phyloP scores from a whole-genome alignment of 225 moss, liverwort and hornwort species.

The Climacium dendroides region DNA sequence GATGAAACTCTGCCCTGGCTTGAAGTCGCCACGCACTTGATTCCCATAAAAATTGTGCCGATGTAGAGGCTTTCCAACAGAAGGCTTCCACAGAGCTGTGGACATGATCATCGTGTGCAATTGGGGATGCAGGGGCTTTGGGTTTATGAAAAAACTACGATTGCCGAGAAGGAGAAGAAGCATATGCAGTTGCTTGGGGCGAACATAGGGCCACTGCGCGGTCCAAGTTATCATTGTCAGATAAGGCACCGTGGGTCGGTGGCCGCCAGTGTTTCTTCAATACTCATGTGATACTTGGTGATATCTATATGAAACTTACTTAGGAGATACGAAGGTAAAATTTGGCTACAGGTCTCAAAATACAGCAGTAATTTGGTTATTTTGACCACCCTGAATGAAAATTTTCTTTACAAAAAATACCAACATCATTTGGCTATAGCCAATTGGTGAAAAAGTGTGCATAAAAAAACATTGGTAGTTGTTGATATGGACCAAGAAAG shows the following conservation, averaged over 20 bases:
- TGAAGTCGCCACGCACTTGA: neutral
- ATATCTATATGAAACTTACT: too few relatives aligned
- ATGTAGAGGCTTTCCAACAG: neutral
- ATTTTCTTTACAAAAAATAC: too few relatives aligned
- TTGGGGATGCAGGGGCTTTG: neutral
- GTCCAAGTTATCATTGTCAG: neutral
- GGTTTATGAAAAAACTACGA: neutral
- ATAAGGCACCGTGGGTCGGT: constrained; percentile 1
- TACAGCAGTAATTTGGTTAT: too few relatives aligned
- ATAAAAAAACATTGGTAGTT: too few relatives aligned
- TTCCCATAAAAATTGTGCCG: neutral
- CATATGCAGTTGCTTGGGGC: neutral
- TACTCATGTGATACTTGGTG: too few relatives aligned
- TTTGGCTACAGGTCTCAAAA: too few relatives aligned
- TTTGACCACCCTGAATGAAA: too few relatives aligned
- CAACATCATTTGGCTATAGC: too few relatives aligned
- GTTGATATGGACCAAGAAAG: neutral
- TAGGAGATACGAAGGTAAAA: too few relatives aligned
- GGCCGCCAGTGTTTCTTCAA: too few relatives aligned
- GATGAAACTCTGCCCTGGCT: neutral
- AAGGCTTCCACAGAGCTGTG: neutral
- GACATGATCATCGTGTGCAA: constrained; percentile 7
- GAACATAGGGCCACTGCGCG: neutral
- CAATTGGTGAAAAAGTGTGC: too few relatives aligned
- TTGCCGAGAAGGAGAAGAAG: neutral